Evolutionary conservation across 805 yeast genomes (phyloP), one percentile per base, ranked within the genome.

Genomic region (Wickerhamomyces bisporus): DNA sequence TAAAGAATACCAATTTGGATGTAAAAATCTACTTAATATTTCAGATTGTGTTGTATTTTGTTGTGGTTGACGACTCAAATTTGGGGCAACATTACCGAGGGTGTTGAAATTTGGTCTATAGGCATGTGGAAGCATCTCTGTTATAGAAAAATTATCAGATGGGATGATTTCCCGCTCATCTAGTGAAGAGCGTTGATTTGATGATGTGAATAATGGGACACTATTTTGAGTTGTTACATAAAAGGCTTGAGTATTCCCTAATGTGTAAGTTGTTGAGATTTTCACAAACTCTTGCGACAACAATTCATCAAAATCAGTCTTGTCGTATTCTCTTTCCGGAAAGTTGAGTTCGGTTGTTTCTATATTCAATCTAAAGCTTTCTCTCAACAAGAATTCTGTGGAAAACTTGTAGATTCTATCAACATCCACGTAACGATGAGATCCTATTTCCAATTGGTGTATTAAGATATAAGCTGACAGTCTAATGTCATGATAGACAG

Each of bases 201-300:
- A 61, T 0, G 95, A 81, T 6, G 95, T 73, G 55, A 93, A 91
- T 35, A 93, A 66, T 12, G 96, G 95, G 21, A 76, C 70, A 29
- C 81, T 87, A 30, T 74, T 73, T 15, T 75, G 73, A 4, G 83
- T 77, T 9, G 75, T 61, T 25, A 81, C 59, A 41, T 71, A 74
- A 43, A 74, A 70, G 0, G 88, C 76, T 58, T 89, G 93, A n/a
- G 77, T 75, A 37, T 79, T 72, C 3, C 73, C 65, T 8, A 68
- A 55, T 9, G 65, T 55, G 49, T 77, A 79, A 28, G 69, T 62
- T 1, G 71, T 64, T 1, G 83, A 66, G 14, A 85, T 79, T 40
- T 73, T 70, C 25, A 72, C 69, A 50, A 78, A 85, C 52, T 83
- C 91, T 23, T 69, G 68, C 1, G 71, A 57, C 28, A 84, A 54